Conservation (phyloP, 2,329 filamentous ascomycete species). For the Xylariales sp. region DNA sequence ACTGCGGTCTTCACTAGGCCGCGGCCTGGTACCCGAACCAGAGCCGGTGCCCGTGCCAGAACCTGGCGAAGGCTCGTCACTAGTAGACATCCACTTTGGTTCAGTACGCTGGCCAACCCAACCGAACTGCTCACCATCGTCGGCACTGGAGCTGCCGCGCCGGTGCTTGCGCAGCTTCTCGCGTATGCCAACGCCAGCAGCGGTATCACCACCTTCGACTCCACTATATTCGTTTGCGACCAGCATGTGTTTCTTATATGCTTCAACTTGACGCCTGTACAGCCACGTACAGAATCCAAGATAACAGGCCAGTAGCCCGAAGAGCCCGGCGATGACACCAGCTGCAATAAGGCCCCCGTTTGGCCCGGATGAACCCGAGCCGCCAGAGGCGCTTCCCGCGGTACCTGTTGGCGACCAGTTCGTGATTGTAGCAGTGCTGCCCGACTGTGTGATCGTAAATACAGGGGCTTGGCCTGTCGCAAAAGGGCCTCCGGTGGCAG, state of each 20-base stretch:
- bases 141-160: constrained; percentile 4
- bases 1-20: constrained; percentile 24
- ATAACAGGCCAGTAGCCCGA: constrained; percentile 58
- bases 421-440: constrained; percentile 40
- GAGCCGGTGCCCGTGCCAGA: constrained; percentile 7
- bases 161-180: constrained; percentile 24
- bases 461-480: constrained; percentile 65
- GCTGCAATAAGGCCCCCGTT: constrained; percentile 41
- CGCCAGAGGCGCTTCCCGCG: constrained; percentile 28
- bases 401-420: constrained; percentile 13
- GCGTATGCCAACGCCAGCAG: constrained; percentile 11
- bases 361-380: constrained; percentile 7
- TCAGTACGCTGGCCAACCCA: constrained; percentile 24
- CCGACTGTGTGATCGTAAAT: constrained; percentile 58
- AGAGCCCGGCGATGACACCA: constrained; percentile 58
- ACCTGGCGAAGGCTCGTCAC: constrained; percentile 20
- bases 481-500: constrained; percentile 63
- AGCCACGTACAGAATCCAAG: constrained; percentile 69
- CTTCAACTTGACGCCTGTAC: constrained; percentile 64
- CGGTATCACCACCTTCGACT: constrained; percentile 32
- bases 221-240: constrained; percentile 54
- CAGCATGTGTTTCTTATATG: constrained; percentile 67
- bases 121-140: constrained; percentile 18
- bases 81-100: constrained; percentile 15
- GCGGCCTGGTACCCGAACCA: constrained; percentile 6